Percentiles rank a stretch among this genome's conserved stretches.
phyloP scores from a whole-genome alignment of 169 alveolate species.

The Eimeria brunetti region DNA sequence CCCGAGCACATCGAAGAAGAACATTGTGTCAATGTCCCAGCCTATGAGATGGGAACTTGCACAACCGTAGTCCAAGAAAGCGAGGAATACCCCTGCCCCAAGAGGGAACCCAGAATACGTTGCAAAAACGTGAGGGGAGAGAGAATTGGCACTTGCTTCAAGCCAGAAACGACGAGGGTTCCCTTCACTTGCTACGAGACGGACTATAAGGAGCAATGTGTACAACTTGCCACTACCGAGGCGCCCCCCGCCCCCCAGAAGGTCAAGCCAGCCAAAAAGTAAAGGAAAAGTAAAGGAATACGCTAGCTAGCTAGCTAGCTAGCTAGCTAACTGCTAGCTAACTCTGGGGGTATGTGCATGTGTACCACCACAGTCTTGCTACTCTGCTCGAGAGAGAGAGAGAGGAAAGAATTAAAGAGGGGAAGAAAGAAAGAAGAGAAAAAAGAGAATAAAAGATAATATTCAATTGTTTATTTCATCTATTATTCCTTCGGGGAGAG shows the following conservation, averaged over 20 bases:
- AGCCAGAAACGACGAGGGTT: conserved; percentile 43
- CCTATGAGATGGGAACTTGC: conserved; percentile 79
- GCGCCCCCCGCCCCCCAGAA: conserved; percentile 66
- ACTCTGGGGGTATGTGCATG: too few species aligned
- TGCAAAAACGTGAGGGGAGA: conserved; percentile 63
- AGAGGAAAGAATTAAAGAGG: too few species aligned
- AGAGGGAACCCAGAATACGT: conserved; percentile 66
- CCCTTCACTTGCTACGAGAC: conserved; percentile 80
- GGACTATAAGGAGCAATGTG: conserved; percentile 73
- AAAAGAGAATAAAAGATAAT: too few species aligned
- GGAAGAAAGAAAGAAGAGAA: too few species aligned
- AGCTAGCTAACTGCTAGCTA: too few species aligned
- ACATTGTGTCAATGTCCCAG: conserved; percentile 76
- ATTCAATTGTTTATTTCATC: too few species aligned
- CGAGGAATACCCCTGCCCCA: conserved; percentile 77
- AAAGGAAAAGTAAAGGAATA: background rate
- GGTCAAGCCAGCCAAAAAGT: conserved; percentile 34
- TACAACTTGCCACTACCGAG: conserved; percentile 74
- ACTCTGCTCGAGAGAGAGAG: too few species aligned
- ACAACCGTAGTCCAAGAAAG: conserved; percentile 68
- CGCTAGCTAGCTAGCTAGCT: background rate
- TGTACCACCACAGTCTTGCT: too few species aligned
- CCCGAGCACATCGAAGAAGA: conserved; percentile 73
- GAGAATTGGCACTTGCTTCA: conserved; percentile 74
- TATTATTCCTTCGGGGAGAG: too few species aligned